Conservation (phyloP, 805 yeast species). For the Zygosaccharomyces rouxii region DNA sequence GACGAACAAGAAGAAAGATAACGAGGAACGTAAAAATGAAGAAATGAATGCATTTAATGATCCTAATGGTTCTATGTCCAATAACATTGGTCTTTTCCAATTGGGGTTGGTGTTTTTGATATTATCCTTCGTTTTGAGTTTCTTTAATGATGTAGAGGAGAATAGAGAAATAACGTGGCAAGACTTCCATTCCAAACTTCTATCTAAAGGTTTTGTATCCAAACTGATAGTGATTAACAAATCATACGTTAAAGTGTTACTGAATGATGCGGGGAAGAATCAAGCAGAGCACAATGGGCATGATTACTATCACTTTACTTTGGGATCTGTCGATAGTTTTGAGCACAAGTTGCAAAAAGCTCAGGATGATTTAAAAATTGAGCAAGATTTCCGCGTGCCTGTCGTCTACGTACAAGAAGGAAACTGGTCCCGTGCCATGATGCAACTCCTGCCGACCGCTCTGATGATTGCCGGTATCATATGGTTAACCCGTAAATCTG, state of each 20-base stretch:
- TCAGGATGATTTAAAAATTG: slow-evolving; percentile 63
- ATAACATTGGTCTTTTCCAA: slow-evolving; percentile 36
- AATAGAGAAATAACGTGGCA: slow-evolving; percentile 77
- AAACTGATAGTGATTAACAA: slow-evolving; percentile 74
- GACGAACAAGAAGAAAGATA: slow-evolving; percentile 16
- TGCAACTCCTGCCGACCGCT: slow-evolving; percentile 84
- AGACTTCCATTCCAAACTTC: slow-evolving; percentile 71
- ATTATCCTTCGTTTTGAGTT: slow-evolving; percentile 31
- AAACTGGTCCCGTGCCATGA: slow-evolving; percentile 53
- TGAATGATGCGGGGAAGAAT: slow-evolving; percentile 57
- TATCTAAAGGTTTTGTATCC: slow-evolving; percentile 74
- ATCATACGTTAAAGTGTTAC: slow-evolving; percentile 63
- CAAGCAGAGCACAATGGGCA: slow-evolving; percentile 36
- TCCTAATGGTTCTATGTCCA: slow-evolving; percentile 33
- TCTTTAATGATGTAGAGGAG: slow-evolving; percentile 32
- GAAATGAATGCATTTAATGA: slow-evolving; percentile 21
- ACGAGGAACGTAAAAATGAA: slow-evolving; percentile 13
- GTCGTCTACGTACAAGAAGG: slow-evolving; percentile 75
- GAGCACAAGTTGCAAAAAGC: slow-evolving; percentile 74
- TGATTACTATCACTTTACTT: slow-evolving; percentile 55
- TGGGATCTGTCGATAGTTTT: slow-evolving; percentile 86
- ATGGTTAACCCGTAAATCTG: slow-evolving; percentile 69
- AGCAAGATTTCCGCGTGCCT: slow-evolving; percentile 66
- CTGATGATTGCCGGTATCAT: slow-evolving; percentile 83
- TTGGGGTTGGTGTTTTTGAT: slow-evolving; percentile 33